These are phyloP conservation scores for Polymyxa betae DNA, from an alignment of 208 protist genomes.

Conservation along the genomic window DNA sequence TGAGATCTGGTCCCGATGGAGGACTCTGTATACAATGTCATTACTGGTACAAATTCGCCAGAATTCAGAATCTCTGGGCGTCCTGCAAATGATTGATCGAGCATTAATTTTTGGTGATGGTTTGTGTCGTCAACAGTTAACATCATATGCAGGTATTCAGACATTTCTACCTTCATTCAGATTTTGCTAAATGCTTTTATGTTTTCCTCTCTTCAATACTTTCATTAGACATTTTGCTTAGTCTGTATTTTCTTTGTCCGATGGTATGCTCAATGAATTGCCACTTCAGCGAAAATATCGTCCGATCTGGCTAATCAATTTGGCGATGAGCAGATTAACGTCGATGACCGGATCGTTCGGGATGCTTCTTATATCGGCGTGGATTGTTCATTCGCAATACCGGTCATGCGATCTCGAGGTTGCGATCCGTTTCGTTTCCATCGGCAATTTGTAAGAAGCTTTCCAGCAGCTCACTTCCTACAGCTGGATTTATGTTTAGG, in stretches of 20 bases:
- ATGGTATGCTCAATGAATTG: too few species aligned
- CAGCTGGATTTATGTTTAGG: background rate
- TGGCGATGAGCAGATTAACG: background rate
- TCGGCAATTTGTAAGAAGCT: background rate
- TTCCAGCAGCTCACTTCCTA: background rate
- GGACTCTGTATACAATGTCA: background rate
- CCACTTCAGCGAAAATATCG: background rate
- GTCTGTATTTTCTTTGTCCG: background rate
- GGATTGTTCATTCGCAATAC: background rate
- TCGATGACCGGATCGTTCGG: background rate
- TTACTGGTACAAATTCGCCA: background rate
- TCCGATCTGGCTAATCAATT: background rate
- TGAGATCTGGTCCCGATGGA: background rate
- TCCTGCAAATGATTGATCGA: background rate
- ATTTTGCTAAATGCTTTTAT: background rate
- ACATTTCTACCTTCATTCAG: background rate
- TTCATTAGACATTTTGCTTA: background rate
- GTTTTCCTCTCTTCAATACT: background rate
- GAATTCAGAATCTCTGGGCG: background rate
- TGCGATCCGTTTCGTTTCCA: constrained; percentile 4
- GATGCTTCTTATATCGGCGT: background rate
- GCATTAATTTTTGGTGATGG: constrained; percentile 13
- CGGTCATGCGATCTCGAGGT: background rate
- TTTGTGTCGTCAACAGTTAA: background rate
- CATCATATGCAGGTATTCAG: background rate